A percentile compares a stretch with the other conserved stretches of the same genome.
Conservation (phyloP, 139 green algal species). For the Dunaliella sp. region DNA sequence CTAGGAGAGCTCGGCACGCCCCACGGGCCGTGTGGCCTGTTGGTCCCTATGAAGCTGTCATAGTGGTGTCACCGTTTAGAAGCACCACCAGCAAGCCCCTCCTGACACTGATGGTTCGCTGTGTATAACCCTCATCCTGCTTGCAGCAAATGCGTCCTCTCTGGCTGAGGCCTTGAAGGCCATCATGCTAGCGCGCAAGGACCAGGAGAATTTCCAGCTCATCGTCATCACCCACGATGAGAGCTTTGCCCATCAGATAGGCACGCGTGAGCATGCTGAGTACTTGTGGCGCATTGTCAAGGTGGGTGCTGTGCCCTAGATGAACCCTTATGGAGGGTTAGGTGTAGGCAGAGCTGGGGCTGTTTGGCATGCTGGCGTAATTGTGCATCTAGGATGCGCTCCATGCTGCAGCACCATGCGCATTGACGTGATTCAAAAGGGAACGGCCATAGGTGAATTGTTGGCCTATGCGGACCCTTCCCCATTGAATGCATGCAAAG, state of each 20-base stretch:
- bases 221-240: conserved; percentile 99
- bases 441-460: not conserved
- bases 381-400: not conserved
- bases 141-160: conserved; percentile 60
- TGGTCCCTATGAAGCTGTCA: too few relatives aligned
- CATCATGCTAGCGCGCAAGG: conserved; percentile 75
- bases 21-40: too few relatives aligned
- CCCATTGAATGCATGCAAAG: not conserved
- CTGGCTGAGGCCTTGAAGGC: conserved; percentile 79
- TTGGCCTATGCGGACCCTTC: not conserved
- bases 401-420: not conserved
- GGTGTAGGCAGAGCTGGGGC: too few relatives aligned
- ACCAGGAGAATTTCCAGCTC: conserved; percentile 97
- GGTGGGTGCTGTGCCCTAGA: conserved; percentile 7
- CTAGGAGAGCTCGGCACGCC: too few relatives aligned
- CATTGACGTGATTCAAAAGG: not conserved
- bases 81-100: too few relatives aligned
- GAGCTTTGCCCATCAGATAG: conserved; percentile 75
- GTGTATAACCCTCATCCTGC: too few relatives aligned
- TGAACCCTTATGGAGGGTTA: too few relatives aligned
- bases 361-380: too few relatives aligned
- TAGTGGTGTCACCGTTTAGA: too few relatives aligned
- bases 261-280: conserved; percentile 69
- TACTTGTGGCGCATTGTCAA: conserved; percentile 86
- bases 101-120: too few relatives aligned